Conservation (phyloP, 2,329 filamentous ascomycete species). For the Penicillium italicum region DNA sequence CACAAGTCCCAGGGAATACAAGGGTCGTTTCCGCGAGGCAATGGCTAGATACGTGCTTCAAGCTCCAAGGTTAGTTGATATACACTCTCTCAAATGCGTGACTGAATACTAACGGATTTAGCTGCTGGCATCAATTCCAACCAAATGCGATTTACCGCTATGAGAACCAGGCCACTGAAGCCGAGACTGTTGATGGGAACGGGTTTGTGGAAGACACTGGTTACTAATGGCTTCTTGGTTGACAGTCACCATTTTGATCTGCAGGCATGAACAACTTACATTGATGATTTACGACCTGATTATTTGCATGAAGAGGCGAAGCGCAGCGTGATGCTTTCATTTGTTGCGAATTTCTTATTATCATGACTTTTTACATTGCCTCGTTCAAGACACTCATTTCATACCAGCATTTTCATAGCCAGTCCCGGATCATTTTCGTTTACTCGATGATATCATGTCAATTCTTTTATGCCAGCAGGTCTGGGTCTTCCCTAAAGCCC, state of each 20-base stretch:
- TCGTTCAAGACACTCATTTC: background rate
- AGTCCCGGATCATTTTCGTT: background rate
- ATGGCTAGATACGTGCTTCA: conserved; percentile 78
- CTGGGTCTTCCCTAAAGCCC: no score
- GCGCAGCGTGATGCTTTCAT: background rate
- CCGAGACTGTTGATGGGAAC: conserved; percentile 22
- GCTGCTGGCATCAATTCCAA: conserved; percentile 49
- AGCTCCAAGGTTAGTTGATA: conserved; percentile 45
- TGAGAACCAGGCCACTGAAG: conserved; percentile 27
- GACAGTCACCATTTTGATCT: background rate
- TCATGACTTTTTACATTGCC: background rate
- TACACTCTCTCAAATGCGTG: background rate
- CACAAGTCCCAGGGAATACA: conserved; percentile 96
- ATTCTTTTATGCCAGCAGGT: no score
- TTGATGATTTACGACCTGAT: conserved; percentile 21
- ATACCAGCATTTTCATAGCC: background rate
- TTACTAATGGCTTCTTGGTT: background rate
- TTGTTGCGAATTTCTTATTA: background rate
- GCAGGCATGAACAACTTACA: background rate
- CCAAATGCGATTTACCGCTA: conserved; percentile 30
- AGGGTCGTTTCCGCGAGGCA: conserved; percentile 88
- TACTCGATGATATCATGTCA: background rate
- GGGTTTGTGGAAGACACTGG: conserved; percentile 5
- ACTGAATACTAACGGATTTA: conserved; percentile 16
- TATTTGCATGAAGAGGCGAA: conserved; percentile 2